Base-by-base conservation (phyloP, 176 grass and related monocot genomes). In the Miscanthus lutarioriparius region DNA sequence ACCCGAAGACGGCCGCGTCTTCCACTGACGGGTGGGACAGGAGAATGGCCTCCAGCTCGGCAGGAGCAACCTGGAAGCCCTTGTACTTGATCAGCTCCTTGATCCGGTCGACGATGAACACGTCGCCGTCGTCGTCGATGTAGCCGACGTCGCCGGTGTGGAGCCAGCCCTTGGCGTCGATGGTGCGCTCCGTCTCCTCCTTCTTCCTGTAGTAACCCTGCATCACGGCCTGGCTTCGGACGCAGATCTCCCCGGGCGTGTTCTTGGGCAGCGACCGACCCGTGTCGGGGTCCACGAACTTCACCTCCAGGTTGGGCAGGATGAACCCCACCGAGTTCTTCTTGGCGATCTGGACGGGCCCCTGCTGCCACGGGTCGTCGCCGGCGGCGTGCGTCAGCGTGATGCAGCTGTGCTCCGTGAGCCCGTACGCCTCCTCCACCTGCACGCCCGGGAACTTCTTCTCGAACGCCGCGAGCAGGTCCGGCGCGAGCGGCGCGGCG, bases 31-130 rank as follows among this genome's bases (percentile, higher is more conserved):
- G 90, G 65, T 97, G 92, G 1, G 90, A 92, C 49, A 91, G 90
- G 44, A 94, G 95, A 8, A 97, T 62, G 40, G 92, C 92, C 86
- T 97, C 95, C 48, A 92, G 81, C 91, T 97, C 95, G 27, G 95
- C 95, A 0, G 95, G 95, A 32, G 95, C 90, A 0, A 97, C 93
- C 83, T 97, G 95, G 67, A 97, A 94, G 0, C 92, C 92, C 89
- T 97, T 97, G 90, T 94, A 94, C 84, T 97, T 97, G 81, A 97
- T 97, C 5, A 97, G 86, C 65, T 97, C 95, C 86, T 97, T 97
- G 76, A 97, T 92, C 28, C 90, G 40, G 69, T 97, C 90, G 14
- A 94, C 80, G 61, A 94, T 97, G 84, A 97, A 97, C 8, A 97
- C 82, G 59, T 97, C 92, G 6, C 92, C 95, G 32, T 97, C 95